Evolutionary conservation across 2,329 filamentous ascomycete genomes (phyloP).

Genomic region (Cadophora gregata): DNA sequence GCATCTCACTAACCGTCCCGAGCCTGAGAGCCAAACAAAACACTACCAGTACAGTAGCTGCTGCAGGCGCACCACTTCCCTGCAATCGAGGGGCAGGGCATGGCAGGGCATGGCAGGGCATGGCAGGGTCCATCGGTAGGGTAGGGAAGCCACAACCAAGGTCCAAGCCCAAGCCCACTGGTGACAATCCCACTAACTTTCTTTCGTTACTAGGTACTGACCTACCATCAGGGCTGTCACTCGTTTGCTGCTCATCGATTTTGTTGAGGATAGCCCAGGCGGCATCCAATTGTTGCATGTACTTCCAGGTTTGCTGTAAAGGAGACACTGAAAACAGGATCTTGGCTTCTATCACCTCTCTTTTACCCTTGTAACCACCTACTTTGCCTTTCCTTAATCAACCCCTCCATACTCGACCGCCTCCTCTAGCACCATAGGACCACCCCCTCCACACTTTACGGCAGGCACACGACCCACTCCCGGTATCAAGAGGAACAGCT

Average conservation of each 20-base stretch:
- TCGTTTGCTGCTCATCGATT: not conserved
- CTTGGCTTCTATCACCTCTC: not conserved
- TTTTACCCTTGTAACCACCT: not conserved
- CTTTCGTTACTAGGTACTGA: constrained; percentile 13
- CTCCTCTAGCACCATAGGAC: not conserved
- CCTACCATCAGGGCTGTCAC: not conserved
- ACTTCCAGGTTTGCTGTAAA: not conserved
- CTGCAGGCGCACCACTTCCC: constrained; percentile 17
- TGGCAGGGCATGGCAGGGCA: too few species aligned
- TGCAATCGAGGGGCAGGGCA: constrained; percentile 21
- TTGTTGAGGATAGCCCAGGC: constrained; percentile 20
- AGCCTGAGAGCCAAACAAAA: constrained; percentile 14
- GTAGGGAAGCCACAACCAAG: not conserved
- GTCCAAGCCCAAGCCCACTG: constrained; percentile 19
- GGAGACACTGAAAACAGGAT: constrained; percentile 8
- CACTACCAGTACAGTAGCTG: too few species aligned
- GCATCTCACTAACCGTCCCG: not conserved
- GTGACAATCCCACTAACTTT: not conserved
- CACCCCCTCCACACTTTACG: constrained; percentile 14
- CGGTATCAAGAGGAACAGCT: constrained; percentile 19
- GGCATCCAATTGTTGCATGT: not conserved
- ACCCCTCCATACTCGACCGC: constrained; percentile 26
- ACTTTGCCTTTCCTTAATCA: not conserved
- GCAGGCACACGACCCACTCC: constrained; percentile 13
- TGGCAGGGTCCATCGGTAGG: too few species aligned